These are phyloP conservation scores for Anisogramma anomala DNA, from an alignment of 2,329 filamentous ascomycete species.

Conservation along the genomic window DNA sequence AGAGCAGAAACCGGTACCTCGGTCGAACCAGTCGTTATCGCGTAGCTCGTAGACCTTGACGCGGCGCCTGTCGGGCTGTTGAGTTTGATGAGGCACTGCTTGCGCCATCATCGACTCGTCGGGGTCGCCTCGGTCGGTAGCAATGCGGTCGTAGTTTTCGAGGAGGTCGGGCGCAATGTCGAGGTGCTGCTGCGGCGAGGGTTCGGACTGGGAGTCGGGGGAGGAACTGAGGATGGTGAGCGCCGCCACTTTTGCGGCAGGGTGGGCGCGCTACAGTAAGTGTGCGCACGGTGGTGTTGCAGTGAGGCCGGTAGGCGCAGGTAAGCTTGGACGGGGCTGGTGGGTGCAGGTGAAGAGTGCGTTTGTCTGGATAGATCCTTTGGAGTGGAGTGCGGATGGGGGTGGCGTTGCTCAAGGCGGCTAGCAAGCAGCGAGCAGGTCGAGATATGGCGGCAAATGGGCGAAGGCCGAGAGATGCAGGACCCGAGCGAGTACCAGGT, in stretches of 20 bases:
- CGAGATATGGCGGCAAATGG: neutral
- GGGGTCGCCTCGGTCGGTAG: conserved; percentile 38
- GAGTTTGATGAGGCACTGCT: conserved; percentile 55
- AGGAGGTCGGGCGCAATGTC: conserved; percentile 43
- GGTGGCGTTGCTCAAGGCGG: conserved; percentile 7
- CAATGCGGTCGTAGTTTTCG: conserved; percentile 34
- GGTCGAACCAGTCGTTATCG: conserved; percentile 98
- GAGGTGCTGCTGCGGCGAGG: conserved; percentile 50
- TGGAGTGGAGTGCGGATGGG: neutral
- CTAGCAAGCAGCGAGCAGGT: conserved; percentile 1
- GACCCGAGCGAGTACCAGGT: neutral
- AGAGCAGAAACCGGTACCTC: conserved; percentile 90
- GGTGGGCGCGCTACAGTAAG: conserved; percentile 20
- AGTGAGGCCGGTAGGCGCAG: neutral
- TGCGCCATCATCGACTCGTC: conserved; percentile 61
- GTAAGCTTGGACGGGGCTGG: too few relatives aligned
- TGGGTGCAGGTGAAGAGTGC: neutral
- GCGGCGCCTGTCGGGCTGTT: conserved; percentile 50
- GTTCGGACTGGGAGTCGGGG: conserved; percentile 39
- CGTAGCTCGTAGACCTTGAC: conserved; percentile 99
- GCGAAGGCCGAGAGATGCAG: neutral
- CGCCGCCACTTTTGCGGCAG: conserved; percentile 38
- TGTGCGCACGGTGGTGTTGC: conserved; percentile 23
- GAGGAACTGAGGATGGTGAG: conserved; percentile 42
- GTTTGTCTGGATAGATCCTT: neutral